phyloP scores from a whole-genome alignment of 129 eudicot genomes.

The Pseudognaphalium luteoalbum region DNA sequence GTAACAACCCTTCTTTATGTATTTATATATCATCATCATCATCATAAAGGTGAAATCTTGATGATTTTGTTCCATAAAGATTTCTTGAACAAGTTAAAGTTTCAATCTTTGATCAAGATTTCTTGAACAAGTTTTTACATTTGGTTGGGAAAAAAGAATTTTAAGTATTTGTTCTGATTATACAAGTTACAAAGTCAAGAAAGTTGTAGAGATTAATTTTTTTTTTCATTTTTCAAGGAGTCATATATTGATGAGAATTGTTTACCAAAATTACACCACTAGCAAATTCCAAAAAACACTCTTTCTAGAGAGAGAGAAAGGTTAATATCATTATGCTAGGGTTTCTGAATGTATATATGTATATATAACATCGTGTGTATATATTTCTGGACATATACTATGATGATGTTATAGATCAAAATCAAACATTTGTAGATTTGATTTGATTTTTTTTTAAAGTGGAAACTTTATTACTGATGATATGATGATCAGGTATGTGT shows the following conservation, averaged over 20 bases:
- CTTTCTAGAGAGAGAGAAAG: conserved; percentile 13
- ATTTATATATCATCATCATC: too few relatives aligned
- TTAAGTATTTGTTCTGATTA: background rate
- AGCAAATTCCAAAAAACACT: conserved; percentile 18
- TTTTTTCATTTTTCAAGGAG: background rate
- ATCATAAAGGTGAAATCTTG: background rate
- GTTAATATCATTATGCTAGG: conserved; percentile 24
- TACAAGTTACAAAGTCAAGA: conserved; percentile 27
- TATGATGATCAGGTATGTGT: conserved; percentile 12
- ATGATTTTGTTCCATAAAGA: background rate
- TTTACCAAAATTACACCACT: conserved; percentile 7
- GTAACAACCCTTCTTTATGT: conserved; percentile 16
- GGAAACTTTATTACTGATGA: background rate
- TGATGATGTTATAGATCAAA: background rate
- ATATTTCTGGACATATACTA: conserved; percentile 11
- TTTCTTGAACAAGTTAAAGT: conserved; percentile 1
- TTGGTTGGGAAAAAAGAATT: background rate
- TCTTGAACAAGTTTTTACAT: conserved; percentile 15
- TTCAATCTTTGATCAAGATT: background rate
- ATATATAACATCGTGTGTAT: background rate
- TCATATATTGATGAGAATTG: background rate
- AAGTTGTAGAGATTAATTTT: background rate
- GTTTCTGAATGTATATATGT: conserved; percentile 26
- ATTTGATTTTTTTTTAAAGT: conserved; percentile 1
- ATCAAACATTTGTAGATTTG: background rate